phyloP scores from a whole-genome alignment of 2,329 filamentous ascomycete species.

The Penicillium janthinellum region DNA sequence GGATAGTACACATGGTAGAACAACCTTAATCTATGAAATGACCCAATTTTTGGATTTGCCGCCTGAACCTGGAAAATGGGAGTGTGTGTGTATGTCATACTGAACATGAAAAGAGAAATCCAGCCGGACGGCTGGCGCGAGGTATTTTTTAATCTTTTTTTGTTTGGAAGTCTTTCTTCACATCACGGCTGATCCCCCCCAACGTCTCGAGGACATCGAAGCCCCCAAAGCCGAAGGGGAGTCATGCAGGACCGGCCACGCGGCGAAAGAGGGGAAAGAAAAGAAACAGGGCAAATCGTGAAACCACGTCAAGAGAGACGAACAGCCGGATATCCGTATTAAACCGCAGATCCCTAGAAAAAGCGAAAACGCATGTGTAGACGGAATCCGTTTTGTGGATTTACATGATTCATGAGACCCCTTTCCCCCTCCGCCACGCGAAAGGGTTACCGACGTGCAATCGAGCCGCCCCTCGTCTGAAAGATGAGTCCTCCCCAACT shows the following conservation, averaged over 20 bases:
- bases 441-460: slow-evolving; percentile 37
- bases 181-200: slow-evolving; percentile 36
- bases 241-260: slow-evolving; percentile 36
- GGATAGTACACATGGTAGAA: neutral
- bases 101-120: slow-evolving; percentile 38
- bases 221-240: slow-evolving; percentile 11
- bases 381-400: slow-evolving; percentile 43
- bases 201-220: slow-evolving; percentile 9
- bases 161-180: slow-evolving; percentile 36
- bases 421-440: slow-evolving; percentile 34
- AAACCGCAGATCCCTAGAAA: slow-evolving; percentile 36
- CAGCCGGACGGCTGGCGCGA: slow-evolving; percentile 37
- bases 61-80: slow-evolving; percentile 36
- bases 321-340: slow-evolving; percentile 38
- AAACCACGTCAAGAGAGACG: slow-evolving; percentile 25
- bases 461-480: slow-evolving; percentile 39
- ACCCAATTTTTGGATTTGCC: slow-evolving; percentile 36
- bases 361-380: slow-evolving; percentile 28
- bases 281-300: slow-evolving; percentile 20
- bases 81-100: slow-evolving; percentile 37
- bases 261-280: slow-evolving; percentile 14
- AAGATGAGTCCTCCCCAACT: slow-evolving; percentile 42
- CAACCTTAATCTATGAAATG: slow-evolving; percentile 3
- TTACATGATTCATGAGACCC: slow-evolving; percentile 46
- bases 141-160: slow-evolving; percentile 41